Conservation (phyloP, 2,329 filamentous ascomycete genomes). For the Fusarium hostae region DNA sequence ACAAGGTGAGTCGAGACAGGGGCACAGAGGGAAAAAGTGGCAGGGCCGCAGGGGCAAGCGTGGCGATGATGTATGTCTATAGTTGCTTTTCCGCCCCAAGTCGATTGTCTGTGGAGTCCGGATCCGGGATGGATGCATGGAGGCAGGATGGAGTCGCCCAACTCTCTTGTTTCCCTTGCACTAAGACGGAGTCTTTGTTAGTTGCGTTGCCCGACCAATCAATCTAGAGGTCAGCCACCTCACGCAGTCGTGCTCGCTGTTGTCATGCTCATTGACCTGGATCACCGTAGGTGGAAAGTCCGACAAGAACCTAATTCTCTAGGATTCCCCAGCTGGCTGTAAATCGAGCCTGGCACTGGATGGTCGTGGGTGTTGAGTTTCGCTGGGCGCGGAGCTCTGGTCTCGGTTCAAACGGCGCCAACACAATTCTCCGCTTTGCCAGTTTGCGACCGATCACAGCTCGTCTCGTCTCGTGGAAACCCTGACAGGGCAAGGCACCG, state of each 20-base stretch:
- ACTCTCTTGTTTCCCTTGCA: slow-evolving; percentile 35
- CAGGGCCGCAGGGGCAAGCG: slow-evolving; percentile 46
- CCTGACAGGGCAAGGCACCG: slow-evolving; percentile 24
- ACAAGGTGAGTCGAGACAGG: slow-evolving; percentile 39
- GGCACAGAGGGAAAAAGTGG: slow-evolving; percentile 41
- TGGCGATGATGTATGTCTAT: slow-evolving; percentile 50
- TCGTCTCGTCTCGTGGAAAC: slow-evolving; percentile 11
- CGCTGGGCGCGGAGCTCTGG: slow-evolving; percentile 17
- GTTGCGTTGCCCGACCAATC: slow-evolving; percentile 44
- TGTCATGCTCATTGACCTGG: slow-evolving; percentile 39
- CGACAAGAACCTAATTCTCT: slow-evolving; percentile 31
- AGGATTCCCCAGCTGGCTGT: slow-evolving; percentile 28
- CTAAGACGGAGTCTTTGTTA: slow-evolving; percentile 43
- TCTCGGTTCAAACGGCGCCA: slow-evolving; percentile 28
- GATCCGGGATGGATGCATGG: slow-evolving; percentile 49
- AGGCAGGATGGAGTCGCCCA: slow-evolving; percentile 42
- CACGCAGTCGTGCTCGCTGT: slow-evolving; percentile 31
- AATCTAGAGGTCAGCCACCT: slow-evolving; percentile 42
- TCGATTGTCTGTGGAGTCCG: slow-evolving; percentile 50
- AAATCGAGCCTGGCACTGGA: slow-evolving; percentile 33
- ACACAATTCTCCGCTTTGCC: slow-evolving; percentile 33
- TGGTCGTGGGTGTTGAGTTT: slow-evolving; percentile 22
- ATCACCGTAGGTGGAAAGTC: slow-evolving; percentile 23
- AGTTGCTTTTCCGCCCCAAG: slow-evolving; percentile 48
- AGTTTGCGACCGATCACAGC: slow-evolving; percentile 28